Evolutionary conservation across 257 asterid genomes (phyloP), one percentile per base, ranked within the genome.

Genomic region (Nicotiana attenuata): DNA sequence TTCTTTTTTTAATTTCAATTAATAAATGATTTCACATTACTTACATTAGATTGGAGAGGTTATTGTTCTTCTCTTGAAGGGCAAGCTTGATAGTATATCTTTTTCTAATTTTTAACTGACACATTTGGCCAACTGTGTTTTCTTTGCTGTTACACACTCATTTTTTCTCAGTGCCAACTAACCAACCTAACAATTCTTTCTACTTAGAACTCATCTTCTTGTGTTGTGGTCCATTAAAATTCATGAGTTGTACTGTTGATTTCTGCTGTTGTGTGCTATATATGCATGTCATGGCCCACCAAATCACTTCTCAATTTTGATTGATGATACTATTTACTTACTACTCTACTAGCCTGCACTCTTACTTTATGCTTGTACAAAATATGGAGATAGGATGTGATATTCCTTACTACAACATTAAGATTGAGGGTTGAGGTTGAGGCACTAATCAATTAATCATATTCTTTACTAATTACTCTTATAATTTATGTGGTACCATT

Each of bases 61-160:
- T 89, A 91, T 85, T 94, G 97, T 91, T 89, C 92, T 85, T 94
- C 95, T 88, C 98, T 94, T 94, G 91, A 90, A 89, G 82, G 55
- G 83, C 93, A 93, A 93, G 97, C 84, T 91, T 91, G 86, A 85
- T 80, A 41, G 13, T 41, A 83, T 65, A 35, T 17, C 24, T 47
- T 24, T 82, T 52, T 41, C 41, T 47, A 56, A 76, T 80, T 82
- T 87, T 85, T 87, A n/a, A 86, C 97, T 93, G 97, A 92, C 97
- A 91, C 94, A 90, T 85, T 69, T 91, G 91, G 94, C 96, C 97
- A 92, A 89, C 95, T 89, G 76, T 89, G 80, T 88, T 88, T 79
- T 89, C 91, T 90, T 90, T 88, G 97, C 97, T 92, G 92, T 92
- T 92, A 79, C 94, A 92, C 96, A 92, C 95, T 92, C 93, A 90